Evolutionary conservation across 1,284 basidiomycete genomes (phyloP), one percentile per base, ranked within the genome.

Genomic region (Tilletia horrida): DNA sequence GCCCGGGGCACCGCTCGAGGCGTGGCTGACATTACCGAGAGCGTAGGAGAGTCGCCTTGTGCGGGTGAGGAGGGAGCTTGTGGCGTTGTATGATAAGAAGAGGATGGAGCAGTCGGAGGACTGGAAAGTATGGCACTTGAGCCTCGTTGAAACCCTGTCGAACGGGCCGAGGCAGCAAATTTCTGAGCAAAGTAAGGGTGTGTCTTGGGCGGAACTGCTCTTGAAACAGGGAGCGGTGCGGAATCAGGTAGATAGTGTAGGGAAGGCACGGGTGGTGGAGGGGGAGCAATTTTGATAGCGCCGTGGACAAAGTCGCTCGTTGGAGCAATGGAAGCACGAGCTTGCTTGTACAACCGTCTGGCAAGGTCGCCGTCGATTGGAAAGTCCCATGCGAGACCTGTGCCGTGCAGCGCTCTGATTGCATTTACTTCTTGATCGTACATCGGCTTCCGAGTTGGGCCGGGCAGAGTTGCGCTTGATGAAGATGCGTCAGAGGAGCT

Each of bases 351-450:
- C 6, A 40, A 11, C 11, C 35, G 35, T 40, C 35, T 40, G 35
- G 35, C 55, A 16, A 13, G 8, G 23, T 31, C 31, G 55, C 55
- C 27, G 27, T 59, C 29, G 55, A 59, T 59, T 25, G 55, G 29
- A 29, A 59, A 59, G 29, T 59, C 55, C 55, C 55, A 59, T 7
- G 55, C 55, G 14, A 59, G 31, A 40, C 55, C 31, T 9, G 35
- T 25, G 9, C 55, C 55, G 16, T 59, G 35, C 27, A 59, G 31
- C 29, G 29, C 31, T 21, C 31, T 59, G 29, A 35, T 3, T 1
- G 55, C 55, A 21, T 59, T 21, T 29, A 35, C 13, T 40, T 59
- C 55, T 6, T 40, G 35, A 29, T 40, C 31, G 29, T 59, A 31
- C 29, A 31, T 25, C 7, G 45, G 45, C 6, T 6, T n/a, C 45